These are phyloP conservation scores for Cryphonectria nitschkei DNA, from an alignment of 2,329 filamentous ascomycete genomes.

Conservation along the genomic window DNA sequence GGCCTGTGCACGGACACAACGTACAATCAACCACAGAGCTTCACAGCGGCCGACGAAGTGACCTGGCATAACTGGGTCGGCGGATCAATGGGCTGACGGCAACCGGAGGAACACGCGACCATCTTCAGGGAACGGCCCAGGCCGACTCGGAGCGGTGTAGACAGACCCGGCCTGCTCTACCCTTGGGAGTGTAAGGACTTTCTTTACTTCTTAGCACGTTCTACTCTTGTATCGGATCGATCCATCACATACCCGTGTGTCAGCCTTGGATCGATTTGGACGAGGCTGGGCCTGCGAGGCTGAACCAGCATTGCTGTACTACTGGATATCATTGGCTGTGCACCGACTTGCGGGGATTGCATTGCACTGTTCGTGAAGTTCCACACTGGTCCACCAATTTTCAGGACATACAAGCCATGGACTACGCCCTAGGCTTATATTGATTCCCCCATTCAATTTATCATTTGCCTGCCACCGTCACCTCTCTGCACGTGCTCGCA, in stretches of 20 bases:
- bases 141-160: not conserved
- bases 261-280: not conserved
- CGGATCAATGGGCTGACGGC: not conserved
- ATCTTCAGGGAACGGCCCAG: not conserved
- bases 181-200: not conserved
- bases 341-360: not conserved
- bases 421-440: not conserved
- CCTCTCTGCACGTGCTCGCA: not conserved
- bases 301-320: not conserved
- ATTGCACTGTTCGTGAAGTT: not conserved
- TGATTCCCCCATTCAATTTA: not conserved
- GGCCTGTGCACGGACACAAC: not conserved
- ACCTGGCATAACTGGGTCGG: not conserved
- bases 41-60: not conserved
- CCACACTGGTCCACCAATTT: not conserved
- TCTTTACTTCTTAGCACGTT: not conserved
- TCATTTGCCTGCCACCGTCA: not conserved
- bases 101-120: not conserved
- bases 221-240: not conserved
- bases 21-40: not conserved
- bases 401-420: not conserved
- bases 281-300: conserved; percentile 5
- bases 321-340: not conserved
- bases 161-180: not conserved
- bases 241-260: not conserved